Base-by-base conservation (phyloP, 495 filamentous ascomycete genomes). In the Penicillium flavigenum region DNA sequence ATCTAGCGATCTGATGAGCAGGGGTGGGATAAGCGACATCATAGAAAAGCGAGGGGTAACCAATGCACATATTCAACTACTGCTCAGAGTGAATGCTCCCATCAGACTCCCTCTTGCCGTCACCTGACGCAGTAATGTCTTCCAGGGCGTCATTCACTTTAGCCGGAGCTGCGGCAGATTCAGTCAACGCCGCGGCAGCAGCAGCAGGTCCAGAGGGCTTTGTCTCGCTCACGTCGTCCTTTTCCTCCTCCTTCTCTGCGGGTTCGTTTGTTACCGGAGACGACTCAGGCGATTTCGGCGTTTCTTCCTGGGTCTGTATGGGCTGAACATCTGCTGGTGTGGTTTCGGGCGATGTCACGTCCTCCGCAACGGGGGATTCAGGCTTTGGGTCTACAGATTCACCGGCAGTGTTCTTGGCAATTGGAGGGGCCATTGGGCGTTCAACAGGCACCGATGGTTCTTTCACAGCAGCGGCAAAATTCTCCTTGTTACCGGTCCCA, bases 371-470 rank as follows among this genome's bases (percentile, higher is more conserved):
- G 29, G 54, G 26, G 11, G 60, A 38, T 47, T 58, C 39, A 9
- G 61, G 56, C 6, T 32, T 47, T 20, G 75, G 69, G 54, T 76
- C 72, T 17, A 80, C 67, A 2, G 79, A 67, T 65, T 85, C 84
- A 41, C 82, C 83, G 11, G 83, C 80, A n/a, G 70, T 77, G 57
- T 85, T 85, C 51, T 79, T 80, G 51, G 72, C 80, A 4, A 85
- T 63, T 1, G 79, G 56, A 46, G 71, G 61, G 29, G 66, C 63
- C 63, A 63, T 67, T 52, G 72, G 24, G 7, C 59, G 24, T 29
- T 72, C 70, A 47, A 63, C 58, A 4, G 42, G 54, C 19, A 56
- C 41, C 4, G 53, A 45, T 24, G 65, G 43, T 20, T 66, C 52
- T 14, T 61, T 32, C 14, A 59, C 58, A 5, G 58, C 63, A 34